Conservation (phyloP, 495 filamentous ascomycete genomes). For the Neurospora tetraspora region DNA sequence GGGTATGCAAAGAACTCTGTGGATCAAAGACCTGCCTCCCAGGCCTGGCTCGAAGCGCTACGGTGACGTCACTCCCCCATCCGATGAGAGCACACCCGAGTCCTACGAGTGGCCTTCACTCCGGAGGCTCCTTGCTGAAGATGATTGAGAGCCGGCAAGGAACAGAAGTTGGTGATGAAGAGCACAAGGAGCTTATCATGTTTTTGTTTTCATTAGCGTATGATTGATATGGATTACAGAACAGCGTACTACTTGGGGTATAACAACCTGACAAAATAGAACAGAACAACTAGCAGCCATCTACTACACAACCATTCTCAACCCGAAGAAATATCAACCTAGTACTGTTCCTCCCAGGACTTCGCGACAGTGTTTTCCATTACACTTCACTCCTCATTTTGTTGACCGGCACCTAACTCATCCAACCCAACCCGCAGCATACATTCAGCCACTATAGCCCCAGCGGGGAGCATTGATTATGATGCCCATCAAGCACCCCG, state of each 20-base stretch:
- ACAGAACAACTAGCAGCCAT: not conserved
- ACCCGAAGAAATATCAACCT: not conserved
- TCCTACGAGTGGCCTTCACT: not conserved
- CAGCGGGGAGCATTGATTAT: slow-evolving; percentile 45
- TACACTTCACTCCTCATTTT: not conserved
- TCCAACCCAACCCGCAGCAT: not conserved
- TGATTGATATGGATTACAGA: not conserved
- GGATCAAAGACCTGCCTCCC: not conserved
- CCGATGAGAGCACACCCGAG: not conserved
- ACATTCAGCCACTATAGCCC: not conserved
- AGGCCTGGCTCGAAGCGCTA: not conserved
- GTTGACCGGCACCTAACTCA: not conserved
- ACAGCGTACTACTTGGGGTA: not conserved
- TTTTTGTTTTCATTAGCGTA: not conserved
- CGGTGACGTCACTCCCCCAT: not conserved
- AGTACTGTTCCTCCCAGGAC: not conserved
- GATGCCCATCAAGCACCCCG: slow-evolving; percentile 47
- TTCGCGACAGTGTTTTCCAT: not conserved
- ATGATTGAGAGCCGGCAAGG: not conserved
- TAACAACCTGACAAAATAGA: not conserved
- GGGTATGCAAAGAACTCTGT: not conserved
- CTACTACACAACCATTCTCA: not conserved
- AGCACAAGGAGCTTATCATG: not conserved
- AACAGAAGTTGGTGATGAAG: not conserved
- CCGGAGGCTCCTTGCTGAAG: not conserved